These are phyloP conservation scores for Pascua guehoae DNA, from an alignment of 1,284 basidiomycete species.

Conservation along the genomic window DNA sequence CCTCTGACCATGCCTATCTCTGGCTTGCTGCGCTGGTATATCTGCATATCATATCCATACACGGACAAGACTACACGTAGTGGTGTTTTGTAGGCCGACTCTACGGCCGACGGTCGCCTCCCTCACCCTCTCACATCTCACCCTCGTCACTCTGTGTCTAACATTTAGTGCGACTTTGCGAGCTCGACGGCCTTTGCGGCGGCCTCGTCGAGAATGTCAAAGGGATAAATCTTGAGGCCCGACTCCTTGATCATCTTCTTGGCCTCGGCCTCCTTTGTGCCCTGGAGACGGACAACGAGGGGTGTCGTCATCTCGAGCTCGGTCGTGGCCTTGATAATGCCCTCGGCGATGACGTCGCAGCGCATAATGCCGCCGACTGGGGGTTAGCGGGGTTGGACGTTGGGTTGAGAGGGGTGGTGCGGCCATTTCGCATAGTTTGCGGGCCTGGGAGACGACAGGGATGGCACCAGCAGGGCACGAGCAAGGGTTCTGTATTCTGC, in stretches of 20 bases:
- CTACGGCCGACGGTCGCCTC: too few species aligned
- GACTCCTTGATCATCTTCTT: conserved; percentile 91
- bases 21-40: too few species aligned
- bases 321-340: conserved; percentile 96
- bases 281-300: conserved; percentile 89
- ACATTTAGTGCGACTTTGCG: conserved; percentile 40
- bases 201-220: conserved; percentile 54
- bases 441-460: too few species aligned
- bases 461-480: too few species aligned
- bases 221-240: conserved; percentile 76
- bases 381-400: conserved; percentile 31
- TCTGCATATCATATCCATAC: too few species aligned
- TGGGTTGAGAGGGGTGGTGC: background rate
- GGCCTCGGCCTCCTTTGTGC: conserved; percentile 92
- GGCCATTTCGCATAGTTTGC: background rate
- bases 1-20: too few species aligned
- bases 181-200: conserved; percentile 78
- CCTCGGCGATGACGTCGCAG: conserved; percentile 92
- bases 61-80: too few species aligned
- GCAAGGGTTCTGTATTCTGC: too few species aligned
- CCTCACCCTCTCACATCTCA: too few species aligned
- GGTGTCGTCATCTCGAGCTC: conserved; percentile 84
- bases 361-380: conserved; percentile 80
- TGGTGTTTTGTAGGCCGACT: too few species aligned
- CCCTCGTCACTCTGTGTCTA: too few species aligned